Base-by-base conservation (phyloP, 495 filamentous ascomycete species). In the Usnea hakonensis region DNA sequence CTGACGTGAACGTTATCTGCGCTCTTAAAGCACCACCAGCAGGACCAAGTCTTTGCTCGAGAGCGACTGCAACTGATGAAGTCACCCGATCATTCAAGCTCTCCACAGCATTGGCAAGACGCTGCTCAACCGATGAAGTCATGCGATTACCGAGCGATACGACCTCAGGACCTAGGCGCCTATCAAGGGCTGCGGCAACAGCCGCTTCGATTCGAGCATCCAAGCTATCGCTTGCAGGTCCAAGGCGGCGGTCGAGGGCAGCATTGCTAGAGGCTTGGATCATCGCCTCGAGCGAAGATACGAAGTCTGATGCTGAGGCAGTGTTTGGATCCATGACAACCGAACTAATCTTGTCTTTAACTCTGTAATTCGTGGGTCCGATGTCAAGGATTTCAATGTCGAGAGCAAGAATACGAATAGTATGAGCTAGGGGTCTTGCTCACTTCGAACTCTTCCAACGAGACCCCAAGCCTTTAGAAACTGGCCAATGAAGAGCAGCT, bases 21-120 rank as follows among this genome's bases (percentile, higher is more conserved):
- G 58, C 57, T 2, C 23, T 60, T 10, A 60, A 32, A 4, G 41
- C 16, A 28, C 28, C 17, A 17, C 57, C 57, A 23, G 19, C 10
- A 28, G 57, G 57, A 36, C 57, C 57, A 36, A 60, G 41, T 48
- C 57, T 32, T 52, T 44, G 37, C 30, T 60, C 57, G 1, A 60
- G 28, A 26, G 40, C 41, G 3, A 30, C 57, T 37, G 40, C 19
- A 16, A 60, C 41, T 21, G 43, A 36, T 14, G 28, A 7, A 1
- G n/a, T 52, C 26, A 60, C 21, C 17, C 9, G 32, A 30, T 30
- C 2, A n/a, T 62, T 19, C n/a, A 38, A 4, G 6, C 11, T 14
- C 14, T 13, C 48, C 6, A 19, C 17, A 21, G 40, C 23, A 6
- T 4, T 33, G 5, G 21, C n/a, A 46, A 54, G 26, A 21, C 35